These are phyloP conservation scores for Suillus sp. DNA, from an alignment of 768 basidiomycete species.

Conservation along the genomic window DNA sequence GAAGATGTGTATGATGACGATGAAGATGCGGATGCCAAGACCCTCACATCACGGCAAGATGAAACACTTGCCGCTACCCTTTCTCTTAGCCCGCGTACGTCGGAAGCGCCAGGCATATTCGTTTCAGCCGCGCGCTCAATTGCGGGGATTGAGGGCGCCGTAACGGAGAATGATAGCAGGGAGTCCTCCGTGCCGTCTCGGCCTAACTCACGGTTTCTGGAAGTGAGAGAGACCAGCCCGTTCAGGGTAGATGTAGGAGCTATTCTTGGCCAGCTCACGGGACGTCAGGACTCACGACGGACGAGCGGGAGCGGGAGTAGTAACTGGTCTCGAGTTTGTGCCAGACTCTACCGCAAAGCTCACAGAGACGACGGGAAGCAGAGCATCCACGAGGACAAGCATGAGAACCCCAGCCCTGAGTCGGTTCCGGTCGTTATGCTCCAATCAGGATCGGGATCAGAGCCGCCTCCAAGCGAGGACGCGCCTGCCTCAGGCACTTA, in stretches of 20 bases:
- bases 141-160: not conserved
- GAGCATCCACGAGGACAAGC: constrained; percentile 20
- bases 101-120: constrained; percentile 27
- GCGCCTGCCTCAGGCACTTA: constrained; percentile 34
- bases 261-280: constrained; percentile 25
- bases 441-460: constrained; percentile 17
- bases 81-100: constrained; percentile 48
- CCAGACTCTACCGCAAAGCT: constrained; percentile 33
- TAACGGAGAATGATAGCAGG: constrained; percentile 14
- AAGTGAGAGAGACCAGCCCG: constrained; percentile 46
- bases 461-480: constrained; percentile 22
- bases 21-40: constrained; percentile 34
- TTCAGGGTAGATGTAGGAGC: constrained; percentile 46
- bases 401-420: constrained; percentile 28
- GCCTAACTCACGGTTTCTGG: constrained; percentile 31
- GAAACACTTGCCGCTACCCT: constrained; percentile 45
- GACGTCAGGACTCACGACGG: constrained; percentile 23
- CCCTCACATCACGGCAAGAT: constrained; percentile 32
- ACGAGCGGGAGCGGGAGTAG: constrained; percentile 28
- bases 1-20: constrained; percentile 25
- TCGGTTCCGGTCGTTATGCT: constrained; percentile 36
- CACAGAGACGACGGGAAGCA: constrained; percentile 33
- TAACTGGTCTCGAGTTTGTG: constrained; percentile 34
- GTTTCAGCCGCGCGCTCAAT: constrained; percentile 12
- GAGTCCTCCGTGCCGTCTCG: constrained; percentile 8